Percentiles rank a stretch among this genome's conserved stretches.
These are phyloP conservation scores for Phytophthora foliorum DNA, from an alignment of 352 stramenopile genomes.

Conservation along the genomic window DNA sequence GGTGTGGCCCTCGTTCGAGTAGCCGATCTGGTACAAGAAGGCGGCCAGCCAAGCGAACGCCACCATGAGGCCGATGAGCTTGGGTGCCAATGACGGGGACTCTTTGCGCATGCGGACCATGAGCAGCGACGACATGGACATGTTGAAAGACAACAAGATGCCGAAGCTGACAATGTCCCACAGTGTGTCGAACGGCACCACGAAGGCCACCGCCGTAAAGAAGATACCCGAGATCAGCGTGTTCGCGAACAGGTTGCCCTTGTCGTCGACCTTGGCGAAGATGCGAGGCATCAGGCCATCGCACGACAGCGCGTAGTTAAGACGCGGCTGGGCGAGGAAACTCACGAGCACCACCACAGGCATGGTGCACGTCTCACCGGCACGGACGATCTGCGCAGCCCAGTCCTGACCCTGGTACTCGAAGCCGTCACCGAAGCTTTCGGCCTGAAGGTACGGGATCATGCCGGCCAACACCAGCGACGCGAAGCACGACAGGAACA, in stretches of 20 bases:
- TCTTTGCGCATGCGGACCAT: constrained; percentile 73
- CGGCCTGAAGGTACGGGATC: constrained; percentile 45
- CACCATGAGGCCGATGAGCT: constrained; percentile 56
- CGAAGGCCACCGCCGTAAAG: constrained; percentile 73
- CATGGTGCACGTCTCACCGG: constrained; percentile 41
- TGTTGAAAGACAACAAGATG: constrained; percentile 90
- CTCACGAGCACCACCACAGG: constrained; percentile 95
- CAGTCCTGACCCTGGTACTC: constrained; percentile 50
- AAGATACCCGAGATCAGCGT: constrained; percentile 72
- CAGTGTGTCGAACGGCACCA: constrained; percentile 82
- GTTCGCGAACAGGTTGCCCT: constrained; percentile 86
- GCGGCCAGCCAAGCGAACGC: constrained; percentile 45
- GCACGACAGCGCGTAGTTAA: constrained; percentile 94
- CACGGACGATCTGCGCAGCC: constrained; percentile 54
- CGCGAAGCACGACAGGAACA: constrained; percentile 78
- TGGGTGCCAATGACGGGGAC: constrained; percentile 52
- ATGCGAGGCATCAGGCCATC: constrained; percentile 94
- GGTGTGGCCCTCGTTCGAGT: constrained; percentile 36
- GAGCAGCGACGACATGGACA: constrained; percentile 81
- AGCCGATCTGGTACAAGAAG: constrained; percentile 80
- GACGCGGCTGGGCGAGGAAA: constrained; percentile 93
- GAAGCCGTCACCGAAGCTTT: constrained; percentile 59
- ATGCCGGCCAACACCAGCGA: constrained; percentile 91
- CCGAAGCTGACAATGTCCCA: constrained; percentile 93
- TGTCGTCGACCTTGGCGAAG: constrained; percentile 89